Evolutionary conservation across 768 basidiomycete genomes (phyloP), one percentile per base, ranked within the genome.

Genomic region (Auricularia cornea): DNA sequence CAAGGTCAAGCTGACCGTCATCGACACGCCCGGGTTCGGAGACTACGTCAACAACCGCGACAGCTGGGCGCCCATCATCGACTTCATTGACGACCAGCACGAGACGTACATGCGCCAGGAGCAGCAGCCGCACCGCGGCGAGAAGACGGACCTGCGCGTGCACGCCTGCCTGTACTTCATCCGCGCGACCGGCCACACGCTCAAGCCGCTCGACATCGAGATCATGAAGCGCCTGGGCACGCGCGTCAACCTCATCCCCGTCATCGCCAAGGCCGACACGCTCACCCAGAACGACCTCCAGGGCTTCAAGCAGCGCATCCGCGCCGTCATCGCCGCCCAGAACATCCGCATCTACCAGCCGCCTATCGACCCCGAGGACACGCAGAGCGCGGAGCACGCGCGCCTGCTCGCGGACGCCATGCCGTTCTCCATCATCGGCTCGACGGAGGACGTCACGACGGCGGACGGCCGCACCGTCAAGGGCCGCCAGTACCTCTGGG

Each of bases 41-140:
- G 97, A 99, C 89, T 98, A 98, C 72, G 96, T 99, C 79, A 99
- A 99, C 91, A 99, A 99, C 84, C 86, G 93, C 63, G 97, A 98
- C 76, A 95, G 93, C 23, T 99, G 97, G 97, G 83, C 85, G 31
- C 97, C 97, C 61, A 98, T 99, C 69, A 88, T 99, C 73, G 96
- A 99, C 76, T 98, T 98, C 76, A 94, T 97, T 68, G 92, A 94
- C 73, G 92, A 94, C 81, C 92, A 94, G 78, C 92, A 94, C 72
- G 92, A 96, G 72, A 89, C 89, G 14, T 94, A 93, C 73, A 94
- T 94, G 92, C 84, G 92, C 63, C 97, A 99, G 78, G 97, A 99
- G 77, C 97, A 99, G 75, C 96, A 98, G 75, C 97, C 97, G n/a
- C 87, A 93, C 80, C 83, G 97, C 62, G 81, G 78, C 65, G 93